phyloP scores from a whole-genome alignment of 2,329 filamentous ascomycete genomes.

The Nothopassalora personata region DNA sequence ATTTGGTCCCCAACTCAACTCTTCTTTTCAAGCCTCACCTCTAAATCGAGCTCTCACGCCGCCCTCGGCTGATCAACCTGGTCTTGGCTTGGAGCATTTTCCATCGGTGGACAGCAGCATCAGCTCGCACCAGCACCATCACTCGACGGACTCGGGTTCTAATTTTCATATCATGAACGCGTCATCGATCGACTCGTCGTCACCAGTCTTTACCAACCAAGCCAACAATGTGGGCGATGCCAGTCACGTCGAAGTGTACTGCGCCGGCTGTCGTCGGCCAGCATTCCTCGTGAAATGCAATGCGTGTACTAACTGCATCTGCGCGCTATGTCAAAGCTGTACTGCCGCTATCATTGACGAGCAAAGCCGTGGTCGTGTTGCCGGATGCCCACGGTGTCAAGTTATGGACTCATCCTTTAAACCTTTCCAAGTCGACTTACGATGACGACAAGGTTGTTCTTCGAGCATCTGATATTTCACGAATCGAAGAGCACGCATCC shows the following conservation, averaged over 20 bases:
- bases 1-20: conserved; percentile 46
- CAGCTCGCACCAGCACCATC: conserved; percentile 30
- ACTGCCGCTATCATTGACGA: conserved; percentile 75
- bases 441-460: conserved; percentile 38
- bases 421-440: conserved; percentile 76
- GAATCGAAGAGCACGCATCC: background rate
- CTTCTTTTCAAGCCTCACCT: conserved; percentile 78
- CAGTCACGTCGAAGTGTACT: conserved; percentile 73
- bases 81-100: conserved; percentile 58
- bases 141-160: conserved; percentile 54
- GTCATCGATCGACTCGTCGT: conserved; percentile 44
- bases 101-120: conserved; percentile 76
- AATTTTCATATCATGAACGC: conserved; percentile 54
- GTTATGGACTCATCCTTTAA: conserved; percentile 77
- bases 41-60: conserved; percentile 87
- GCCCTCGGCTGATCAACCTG: conserved; percentile 46
- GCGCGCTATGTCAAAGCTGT: conserved; percentile 82
- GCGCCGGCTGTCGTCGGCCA: conserved; percentile 75
- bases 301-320: conserved; percentile 94
- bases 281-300: conserved; percentile 77
- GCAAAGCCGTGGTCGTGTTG: conserved; percentile 63
- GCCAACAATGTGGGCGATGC: conserved; percentile 1
- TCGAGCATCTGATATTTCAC: background rate
- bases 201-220: conserved; percentile 45
- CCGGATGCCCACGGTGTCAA: conserved; percentile 68